Evolutionary conservation across 1,139 yeast genomes (phyloP).

Genomic region (Taphrina pruni): DNA sequence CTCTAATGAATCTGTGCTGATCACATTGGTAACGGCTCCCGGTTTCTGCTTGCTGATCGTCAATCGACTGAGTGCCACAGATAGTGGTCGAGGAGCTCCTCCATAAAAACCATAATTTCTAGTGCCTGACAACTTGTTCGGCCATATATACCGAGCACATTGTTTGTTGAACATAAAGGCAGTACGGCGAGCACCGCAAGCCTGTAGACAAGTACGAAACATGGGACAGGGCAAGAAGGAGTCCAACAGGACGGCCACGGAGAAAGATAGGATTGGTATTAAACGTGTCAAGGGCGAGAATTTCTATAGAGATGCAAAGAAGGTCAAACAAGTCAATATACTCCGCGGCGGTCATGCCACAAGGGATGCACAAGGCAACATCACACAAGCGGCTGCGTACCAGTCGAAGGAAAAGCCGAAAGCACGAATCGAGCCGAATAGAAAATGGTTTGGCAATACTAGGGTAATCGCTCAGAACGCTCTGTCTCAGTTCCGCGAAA

Average conservation of each 20-base stretch:
- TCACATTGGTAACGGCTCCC: too few species aligned
- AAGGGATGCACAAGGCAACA: constrained; percentile 85
- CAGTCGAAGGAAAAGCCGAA: constrained; percentile 87
- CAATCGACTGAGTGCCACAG: background rate
- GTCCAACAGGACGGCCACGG: constrained; percentile 69
- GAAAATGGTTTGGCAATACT: constrained; percentile 97
- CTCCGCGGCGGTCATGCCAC: constrained; percentile 88
- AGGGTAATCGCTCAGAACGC: constrained; percentile 98
- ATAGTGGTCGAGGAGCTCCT: background rate
- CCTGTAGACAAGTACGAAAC: too few species aligned
- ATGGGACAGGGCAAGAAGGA: constrained; percentile 97
- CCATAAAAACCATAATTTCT: background rate
- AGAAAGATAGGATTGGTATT: constrained; percentile 71
- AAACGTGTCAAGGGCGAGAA: constrained; percentile 95
- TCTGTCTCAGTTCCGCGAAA: constrained; percentile 88
- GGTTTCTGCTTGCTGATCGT: too few species aligned
- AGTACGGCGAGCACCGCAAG: too few species aligned
- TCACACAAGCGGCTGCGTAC: constrained; percentile 82
- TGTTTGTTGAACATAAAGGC: too few species aligned
- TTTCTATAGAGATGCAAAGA: constrained; percentile 89
- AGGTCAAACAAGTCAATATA: constrained; percentile 88
- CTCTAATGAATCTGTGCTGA: too few species aligned
- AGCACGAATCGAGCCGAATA: constrained; percentile 94
- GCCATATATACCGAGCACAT: background rate
- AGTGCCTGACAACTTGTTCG: constrained; percentile 2